phyloP scores from a whole-genome alignment of 2,329 filamentous ascomycete genomes.

The Hymenoscyphus scutula region DNA sequence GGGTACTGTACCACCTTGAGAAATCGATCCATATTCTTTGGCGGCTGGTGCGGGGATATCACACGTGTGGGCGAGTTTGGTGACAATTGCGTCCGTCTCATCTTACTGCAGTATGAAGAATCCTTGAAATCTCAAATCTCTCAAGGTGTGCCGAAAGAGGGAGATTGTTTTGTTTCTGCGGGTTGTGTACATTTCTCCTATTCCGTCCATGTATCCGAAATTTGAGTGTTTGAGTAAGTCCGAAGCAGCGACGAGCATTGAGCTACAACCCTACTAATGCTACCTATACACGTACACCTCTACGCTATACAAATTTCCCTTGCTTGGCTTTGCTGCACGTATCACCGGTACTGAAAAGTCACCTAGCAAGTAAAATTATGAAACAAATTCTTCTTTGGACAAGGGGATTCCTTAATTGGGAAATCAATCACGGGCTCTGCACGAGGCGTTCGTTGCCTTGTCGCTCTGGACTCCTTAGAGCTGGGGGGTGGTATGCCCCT shows the following conservation, averaged over 20 bases:
- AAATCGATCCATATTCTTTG: background rate
- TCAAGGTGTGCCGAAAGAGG: background rate
- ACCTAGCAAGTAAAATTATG: background rate
- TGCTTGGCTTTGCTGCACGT: background rate
- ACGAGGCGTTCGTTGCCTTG: slow-evolving; percentile 1
- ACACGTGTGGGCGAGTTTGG: background rate
- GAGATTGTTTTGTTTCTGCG: background rate
- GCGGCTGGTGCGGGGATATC: background rate
- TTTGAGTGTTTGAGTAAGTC: background rate
- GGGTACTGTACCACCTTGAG: background rate
- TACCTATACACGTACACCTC: background rate
- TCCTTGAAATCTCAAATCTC: background rate
- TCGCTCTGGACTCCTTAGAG: no score
- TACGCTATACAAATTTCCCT: background rate
- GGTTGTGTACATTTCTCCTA: background rate
- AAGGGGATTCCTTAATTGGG: background rate
- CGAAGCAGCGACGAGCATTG: background rate
- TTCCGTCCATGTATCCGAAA: background rate
- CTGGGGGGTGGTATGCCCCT: background rate
- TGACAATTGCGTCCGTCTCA: background rate
- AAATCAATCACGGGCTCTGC: background rate
- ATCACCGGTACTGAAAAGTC: background rate
- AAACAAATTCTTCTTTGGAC: background rate
- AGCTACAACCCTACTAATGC: background rate
- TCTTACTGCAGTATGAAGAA: background rate